Base-by-base conservation (phyloP, 1,139 yeast genomes). In the Geotrichum armillariae region DNA sequence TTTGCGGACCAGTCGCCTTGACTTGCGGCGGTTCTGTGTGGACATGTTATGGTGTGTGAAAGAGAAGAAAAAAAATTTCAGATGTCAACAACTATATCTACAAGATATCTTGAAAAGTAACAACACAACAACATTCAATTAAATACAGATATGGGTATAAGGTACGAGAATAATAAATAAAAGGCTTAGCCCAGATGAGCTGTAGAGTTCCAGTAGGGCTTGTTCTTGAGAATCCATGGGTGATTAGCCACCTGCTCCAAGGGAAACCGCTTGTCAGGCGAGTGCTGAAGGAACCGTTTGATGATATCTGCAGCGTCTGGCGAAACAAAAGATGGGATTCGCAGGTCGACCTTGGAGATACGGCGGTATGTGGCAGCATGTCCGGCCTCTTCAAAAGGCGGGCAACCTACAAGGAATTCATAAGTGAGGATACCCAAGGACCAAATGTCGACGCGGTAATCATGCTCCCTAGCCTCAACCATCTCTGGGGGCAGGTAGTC, bases 401-500 rank as follows among this genome's bases (percentile, higher is more conserved):
- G 97, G 45, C 77, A 77, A 0, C 98, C 99, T 1, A 86, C 93
- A 2, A 93, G 70, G 51, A 93, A 78, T 65, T 93, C 99, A 63
- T 85, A 93, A 54, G 91, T 78, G 40, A 93, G 69, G 1, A 93
- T 82, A 0, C 99, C 99, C 50, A 93, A 71, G 0, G 98, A 89
- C 99, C 99, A 93, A 11, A 86, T 77, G 65, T 93, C 99, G 0
- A 89, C 96, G 41, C 76, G 74, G 51, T 76, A 77, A 61, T 87
- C 94, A 62, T 93, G 95, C 32, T 82, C 85, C 60, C 79, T 80
- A 2, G 87, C 83, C 58, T 85, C 95, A 12, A 93, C 88, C 88
- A 93, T 85, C 69, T 93, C 99, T 2, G 99, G 99, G 0, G 99
- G 95, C 16, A 93, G 69, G 62, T 93, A 93, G 66, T 93, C 99